Evolutionary conservation across 1,284 basidiomycete genomes (phyloP), one percentile per base, ranked within the genome.

Genomic region (Irpex lacteus): DNA sequence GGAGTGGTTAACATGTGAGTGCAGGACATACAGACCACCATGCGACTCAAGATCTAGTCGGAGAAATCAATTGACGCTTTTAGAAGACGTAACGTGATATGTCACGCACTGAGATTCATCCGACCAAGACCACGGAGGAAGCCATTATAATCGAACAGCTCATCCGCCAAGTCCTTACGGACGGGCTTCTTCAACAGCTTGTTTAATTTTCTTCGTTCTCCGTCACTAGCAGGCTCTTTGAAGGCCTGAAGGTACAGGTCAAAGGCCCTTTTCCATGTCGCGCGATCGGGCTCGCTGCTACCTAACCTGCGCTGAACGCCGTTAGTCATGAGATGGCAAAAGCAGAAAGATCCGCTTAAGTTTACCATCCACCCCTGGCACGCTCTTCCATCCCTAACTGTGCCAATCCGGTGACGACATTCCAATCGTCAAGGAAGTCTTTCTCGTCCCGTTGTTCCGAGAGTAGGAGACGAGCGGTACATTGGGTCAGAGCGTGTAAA

Each of bases 1-100:
- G 13, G 83, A 84, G 74, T 96, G 95, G 76, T 96, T 96, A 49
- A 96, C 74, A 72, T 96, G 93, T 1, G 92, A 91, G 75, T 97
- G 94, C 7, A 97, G 82, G 5, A 85, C 82, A 75, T 96, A 96
- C 8, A 96, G 79, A 1, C 94, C 95, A 4, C 95, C 95, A 66
- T 94, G 92, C 2, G 89, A 86, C 76, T 96, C 95, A 64, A 94
- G 81, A 73, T 96, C 90, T 92, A 67, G 34, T 13, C 11, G 34
- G 13, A 13, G 49, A 9, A 36, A 11, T 18, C 50, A 52, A 13
- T 61, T 62, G 37, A 62, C 53, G 56, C 26, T 18, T 59, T 44
- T 59, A 13, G 49, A 36, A 38, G 63, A 32, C 40, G 60, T 60
- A 49, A 50, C 60, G 34, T 55, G 59, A 52, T 19, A 5, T 49